Evolutionary conservation across 805 yeast genomes (phyloP).

Genomic region (Saccharomycopsis babjevae): DNA sequence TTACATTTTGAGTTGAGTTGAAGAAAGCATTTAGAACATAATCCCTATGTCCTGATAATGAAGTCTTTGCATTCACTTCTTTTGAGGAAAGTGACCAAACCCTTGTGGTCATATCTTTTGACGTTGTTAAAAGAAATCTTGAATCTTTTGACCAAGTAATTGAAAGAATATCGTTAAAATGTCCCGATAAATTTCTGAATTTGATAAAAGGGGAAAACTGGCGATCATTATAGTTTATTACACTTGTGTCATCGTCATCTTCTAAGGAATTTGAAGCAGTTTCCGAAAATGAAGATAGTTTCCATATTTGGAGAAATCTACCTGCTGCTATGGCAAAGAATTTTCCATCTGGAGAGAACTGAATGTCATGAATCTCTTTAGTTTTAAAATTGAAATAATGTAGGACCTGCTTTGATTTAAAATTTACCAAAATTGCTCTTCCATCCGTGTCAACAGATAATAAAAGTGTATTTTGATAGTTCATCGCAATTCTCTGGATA

Average conservation of each 20-base stretch:
- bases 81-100: conserved; percentile 66
- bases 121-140: conserved; percentile 73
- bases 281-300: conserved; percentile 46
- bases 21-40: conserved; percentile 82
- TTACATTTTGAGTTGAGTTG: conserved; percentile 75
- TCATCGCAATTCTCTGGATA: conserved; percentile 68
- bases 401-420: conserved; percentile 68
- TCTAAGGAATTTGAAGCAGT: conserved; percentile 14
- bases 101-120: conserved; percentile 84
- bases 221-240: conserved; percentile 59
- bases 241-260: conserved; percentile 1
- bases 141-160: conserved; percentile 88
- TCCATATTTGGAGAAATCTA: conserved; percentile 85
- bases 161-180: conserved; percentile 69
- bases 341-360: conserved; percentile 82
- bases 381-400: conserved; percentile 86
- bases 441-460: conserved; percentile 86
- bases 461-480: conserved; percentile 69
- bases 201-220: conserved; percentile 95
- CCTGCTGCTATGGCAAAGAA: conserved; percentile 81
- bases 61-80: conserved; percentile 65
- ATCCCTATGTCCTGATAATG: conserved; percentile 89
- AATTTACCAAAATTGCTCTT: conserved; percentile 84
- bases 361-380: conserved; percentile 59
- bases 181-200: conserved; percentile 86